Conservation (phyloP, 371 early-diverging fungal genomes). For the Choanephora cucurbitarum region DNA sequence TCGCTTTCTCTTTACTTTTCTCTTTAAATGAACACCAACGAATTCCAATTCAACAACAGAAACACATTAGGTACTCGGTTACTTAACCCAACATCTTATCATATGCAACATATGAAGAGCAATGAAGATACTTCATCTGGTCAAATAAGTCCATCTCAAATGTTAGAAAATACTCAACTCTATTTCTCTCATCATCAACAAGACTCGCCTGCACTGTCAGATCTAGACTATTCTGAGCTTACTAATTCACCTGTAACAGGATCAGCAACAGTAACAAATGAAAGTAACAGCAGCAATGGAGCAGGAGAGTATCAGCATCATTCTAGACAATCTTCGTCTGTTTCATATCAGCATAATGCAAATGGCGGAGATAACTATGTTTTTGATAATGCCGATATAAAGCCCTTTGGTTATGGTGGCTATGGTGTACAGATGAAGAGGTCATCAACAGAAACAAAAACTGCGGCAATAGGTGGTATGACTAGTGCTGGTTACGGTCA, state of each 20-base stretch:
- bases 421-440: conserved; percentile 26
- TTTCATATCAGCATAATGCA: not conserved
- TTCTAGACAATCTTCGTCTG: conserved; percentile 5
- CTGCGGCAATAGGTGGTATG: conserved; percentile 9
- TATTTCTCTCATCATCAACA: conserved; percentile 13
- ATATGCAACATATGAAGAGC: conserved; percentile 21
- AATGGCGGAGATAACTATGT: conserved; percentile 7
- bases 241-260: conserved; percentile 12
- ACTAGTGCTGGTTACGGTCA: conserved; percentile 5
- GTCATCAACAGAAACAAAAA: conserved; percentile 21
- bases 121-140: conserved; percentile 7
- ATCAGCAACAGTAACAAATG: too few relatives aligned
- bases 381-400: conserved; percentile 9
- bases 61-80: conserved; percentile 11
- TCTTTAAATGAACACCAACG: not conserved
- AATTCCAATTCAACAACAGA: conserved; percentile 5
- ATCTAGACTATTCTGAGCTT: conserved; percentile 23
- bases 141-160: conserved; percentile 17
- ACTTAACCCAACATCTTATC: conserved; percentile 16
- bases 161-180: conserved; percentile 11
- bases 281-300: too few relatives aligned
- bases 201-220: conserved; percentile 20
- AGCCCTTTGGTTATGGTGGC: conserved; percentile 4
- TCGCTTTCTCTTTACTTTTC: conserved; percentile 1
- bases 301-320: conserved; percentile 11